Evolutionary conservation across 1,284 basidiomycete genomes (phyloP).

Genomic region (Cryptococcus sp.): DNA sequence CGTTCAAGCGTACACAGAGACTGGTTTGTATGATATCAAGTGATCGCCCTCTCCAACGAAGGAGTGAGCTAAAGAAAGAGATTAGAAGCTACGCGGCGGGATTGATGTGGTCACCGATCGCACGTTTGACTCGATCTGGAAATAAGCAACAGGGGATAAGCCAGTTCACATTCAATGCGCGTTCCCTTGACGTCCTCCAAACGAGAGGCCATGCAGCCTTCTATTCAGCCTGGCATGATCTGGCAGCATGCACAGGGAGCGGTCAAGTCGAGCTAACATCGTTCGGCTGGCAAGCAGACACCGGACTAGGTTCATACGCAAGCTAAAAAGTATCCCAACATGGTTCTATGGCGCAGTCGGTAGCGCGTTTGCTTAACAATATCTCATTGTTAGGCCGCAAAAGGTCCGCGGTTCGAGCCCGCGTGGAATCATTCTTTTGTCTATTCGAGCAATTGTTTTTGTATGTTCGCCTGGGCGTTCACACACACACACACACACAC

Average conservation of each 20-base stretch:
- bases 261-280: no score
- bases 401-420: not conserved
- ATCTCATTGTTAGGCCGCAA: not conserved
- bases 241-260: no score
- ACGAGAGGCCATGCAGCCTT: no score
- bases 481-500: not conserved
- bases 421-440: not conserved
- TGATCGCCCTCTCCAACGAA: not conserved
- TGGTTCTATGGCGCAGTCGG: not conserved
- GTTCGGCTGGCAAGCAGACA: no score
- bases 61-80: not conserved
- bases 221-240: no score
- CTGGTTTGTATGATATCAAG: not conserved
- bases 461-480: not conserved
- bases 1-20: not conserved
- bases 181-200: no score
- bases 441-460: constrained; percentile 2
- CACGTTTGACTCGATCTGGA: no score
- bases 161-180: no score
- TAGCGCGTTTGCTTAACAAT: constrained; percentile 1
- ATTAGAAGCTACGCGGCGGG: no score
- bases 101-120: no score
- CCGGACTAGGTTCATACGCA: no score
- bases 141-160: no score
- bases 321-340: not conserved